A percentile compares a stretch with the other conserved stretches of the same genome.
These are phyloP conservation scores for Trichoderma gamsii DNA, from an alignment of 495 filamentous ascomycete species.

Conservation along the genomic window DNA sequence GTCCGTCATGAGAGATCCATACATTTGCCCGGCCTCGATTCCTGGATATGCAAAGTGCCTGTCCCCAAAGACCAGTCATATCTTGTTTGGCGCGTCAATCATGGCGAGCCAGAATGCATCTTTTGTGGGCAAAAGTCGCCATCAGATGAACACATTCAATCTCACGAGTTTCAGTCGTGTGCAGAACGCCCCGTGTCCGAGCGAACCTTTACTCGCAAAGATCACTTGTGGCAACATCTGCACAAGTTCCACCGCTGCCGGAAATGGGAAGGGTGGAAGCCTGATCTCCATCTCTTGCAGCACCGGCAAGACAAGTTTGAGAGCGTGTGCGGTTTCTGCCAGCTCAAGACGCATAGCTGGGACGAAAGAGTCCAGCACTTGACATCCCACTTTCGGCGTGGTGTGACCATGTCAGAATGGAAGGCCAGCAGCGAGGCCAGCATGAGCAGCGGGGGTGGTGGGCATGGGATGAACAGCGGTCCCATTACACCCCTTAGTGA, in stretches of 20 bases:
- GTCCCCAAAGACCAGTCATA: slow-evolving; percentile 16
- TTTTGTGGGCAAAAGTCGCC: slow-evolving; percentile 46
- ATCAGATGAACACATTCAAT: slow-evolving; percentile 41
- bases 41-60: slow-evolving; percentile 35
- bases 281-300: slow-evolving; percentile 29
- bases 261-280: slow-evolving; percentile 36
- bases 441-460: not conserved
- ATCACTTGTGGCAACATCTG: slow-evolving; percentile 58
- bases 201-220: slow-evolving; percentile 56
- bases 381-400: slow-evolving; percentile 38
- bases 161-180: slow-evolving; percentile 53
- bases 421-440: not conserved
- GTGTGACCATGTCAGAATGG: slow-evolving; percentile 18
- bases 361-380: slow-evolving; percentile 35
- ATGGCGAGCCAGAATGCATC: slow-evolving; percentile 38
- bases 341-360: slow-evolving; percentile 33
- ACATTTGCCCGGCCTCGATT: slow-evolving; percentile 62
- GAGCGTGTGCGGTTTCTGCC: slow-evolving; percentile 41
- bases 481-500: not conserved
- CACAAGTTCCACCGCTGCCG: slow-evolving; percentile 54
- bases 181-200: slow-evolving; percentile 43
- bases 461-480: not conserved
- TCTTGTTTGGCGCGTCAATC: slow-evolving; percentile 21
- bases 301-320: slow-evolving; percentile 11
- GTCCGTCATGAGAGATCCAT: slow-evolving; percentile 74